These are phyloP conservation scores for Prunus padus DNA, from an alignment of 306 rosid genomes.

Conservation along the genomic window DNA sequence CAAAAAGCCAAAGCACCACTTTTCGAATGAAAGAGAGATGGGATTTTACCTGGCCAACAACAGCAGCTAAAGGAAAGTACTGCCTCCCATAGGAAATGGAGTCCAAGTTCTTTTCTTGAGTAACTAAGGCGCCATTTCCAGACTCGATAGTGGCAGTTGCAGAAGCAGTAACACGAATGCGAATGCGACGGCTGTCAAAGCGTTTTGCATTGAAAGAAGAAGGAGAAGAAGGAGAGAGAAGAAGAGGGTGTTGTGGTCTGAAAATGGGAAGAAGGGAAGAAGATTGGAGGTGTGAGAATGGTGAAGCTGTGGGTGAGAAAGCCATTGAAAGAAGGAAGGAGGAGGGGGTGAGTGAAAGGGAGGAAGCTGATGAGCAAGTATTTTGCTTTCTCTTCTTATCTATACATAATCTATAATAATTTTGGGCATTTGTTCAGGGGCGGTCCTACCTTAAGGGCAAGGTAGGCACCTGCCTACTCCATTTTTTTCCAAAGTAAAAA, in stretches of 20 bases:
- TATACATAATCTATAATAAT: neutral
- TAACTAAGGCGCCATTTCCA: constrained; percentile 55
- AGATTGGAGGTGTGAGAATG: constrained; percentile 34
- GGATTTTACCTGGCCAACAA: constrained; percentile 77
- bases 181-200: constrained; percentile 12
- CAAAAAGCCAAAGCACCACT: neutral
- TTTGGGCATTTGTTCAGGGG: neutral
- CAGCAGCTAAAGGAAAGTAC: constrained; percentile 93
- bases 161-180: constrained; percentile 29
- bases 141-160: constrained; percentile 40
- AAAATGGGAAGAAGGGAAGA: constrained; percentile 24
- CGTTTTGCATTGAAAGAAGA: constrained; percentile 15
- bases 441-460: too few relatives aligned
- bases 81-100: constrained; percentile 56
- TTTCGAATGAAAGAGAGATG: constrained; percentile 2
- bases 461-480: too few relatives aligned
- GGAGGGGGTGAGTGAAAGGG: neutral
- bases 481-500: too few relatives aligned
- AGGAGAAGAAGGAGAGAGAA: constrained; percentile 23
- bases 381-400: neutral
- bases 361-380: constrained; percentile 3
- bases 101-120: constrained; percentile 36
- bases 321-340: constrained; percentile 24
- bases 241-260: constrained; percentile 23
- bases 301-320: constrained; percentile 19